A percentile compares a stretch with the other conserved stretches of the same genome.
These are phyloP conservation scores for Fistulina hepatica DNA, from an alignment of 1,284 basidiomycete genomes.

Conservation along the genomic window DNA sequence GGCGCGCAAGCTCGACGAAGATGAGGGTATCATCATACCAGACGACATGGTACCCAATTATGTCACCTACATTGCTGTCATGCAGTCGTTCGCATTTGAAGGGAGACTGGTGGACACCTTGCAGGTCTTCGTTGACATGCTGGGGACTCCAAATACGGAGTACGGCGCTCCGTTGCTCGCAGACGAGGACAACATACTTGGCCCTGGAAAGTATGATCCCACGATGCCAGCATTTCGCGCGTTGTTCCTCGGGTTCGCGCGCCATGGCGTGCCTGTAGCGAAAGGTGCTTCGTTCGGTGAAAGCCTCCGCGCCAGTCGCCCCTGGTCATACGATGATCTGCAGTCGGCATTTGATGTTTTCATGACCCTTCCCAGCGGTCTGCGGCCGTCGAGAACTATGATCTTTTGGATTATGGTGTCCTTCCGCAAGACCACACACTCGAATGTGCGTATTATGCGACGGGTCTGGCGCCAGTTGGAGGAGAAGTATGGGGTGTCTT, in stretches of 20 bases:
- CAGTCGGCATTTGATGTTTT: conserved; percentile 47
- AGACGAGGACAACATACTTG: conserved; percentile 19
- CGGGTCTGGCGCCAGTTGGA: conserved; percentile 46
- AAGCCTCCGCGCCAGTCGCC: conserved; percentile 2
- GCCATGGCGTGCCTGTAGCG: conserved; percentile 33
- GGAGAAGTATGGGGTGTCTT: conserved; percentile 35
- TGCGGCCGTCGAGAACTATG: conserved; percentile 32
- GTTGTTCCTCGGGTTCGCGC: conserved; percentile 68
- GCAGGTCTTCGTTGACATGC: conserved; percentile 60
- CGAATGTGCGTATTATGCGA: conserved; percentile 37
- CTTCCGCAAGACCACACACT: conserved; percentile 44
- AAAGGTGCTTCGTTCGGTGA: conserved; percentile 4
- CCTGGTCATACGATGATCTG: conserved; percentile 50
- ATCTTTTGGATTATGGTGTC: conserved; percentile 58
- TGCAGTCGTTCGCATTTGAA: conserved; percentile 58
- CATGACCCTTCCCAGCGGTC: conserved; percentile 35
- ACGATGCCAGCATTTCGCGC: conserved; percentile 51
- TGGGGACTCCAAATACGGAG: conserved; percentile 36
- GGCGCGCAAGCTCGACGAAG: conserved; percentile 24
- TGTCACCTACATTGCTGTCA: conserved; percentile 57
- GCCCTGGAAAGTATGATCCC: conserved; percentile 29
- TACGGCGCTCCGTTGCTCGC: conserved; percentile 20
- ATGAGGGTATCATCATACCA: conserved; percentile 37
- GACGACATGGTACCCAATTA: conserved; percentile 41
- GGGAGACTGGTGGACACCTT: conserved; percentile 55